Evolutionary conservation across 345 rosid genomes (phyloP).

Genomic region (Populus nigra): DNA sequence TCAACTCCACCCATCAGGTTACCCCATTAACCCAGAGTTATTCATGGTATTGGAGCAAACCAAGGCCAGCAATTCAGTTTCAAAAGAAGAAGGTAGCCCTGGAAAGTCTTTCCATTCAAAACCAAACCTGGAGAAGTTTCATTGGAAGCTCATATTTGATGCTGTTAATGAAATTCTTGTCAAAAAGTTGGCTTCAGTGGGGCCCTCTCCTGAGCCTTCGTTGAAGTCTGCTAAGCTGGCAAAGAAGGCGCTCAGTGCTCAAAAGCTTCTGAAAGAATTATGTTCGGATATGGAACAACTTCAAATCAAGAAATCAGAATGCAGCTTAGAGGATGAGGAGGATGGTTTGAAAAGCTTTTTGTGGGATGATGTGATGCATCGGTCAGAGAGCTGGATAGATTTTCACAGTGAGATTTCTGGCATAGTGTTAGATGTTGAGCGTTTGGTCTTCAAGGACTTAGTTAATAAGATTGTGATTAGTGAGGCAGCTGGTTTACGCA

Average conservation of each 20-base stretch:
- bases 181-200: slow-evolving; percentile 48
- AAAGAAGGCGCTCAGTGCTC: slow-evolving; percentile 60
- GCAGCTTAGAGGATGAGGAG: slow-evolving; percentile 50
- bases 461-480: slow-evolving; percentile 67
- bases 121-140: slow-evolving; percentile 50
- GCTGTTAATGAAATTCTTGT: slow-evolving; percentile 78
- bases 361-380: slow-evolving; percentile 60
- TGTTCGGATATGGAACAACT: slow-evolving; percentile 64
- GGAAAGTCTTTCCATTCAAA: slow-evolving; percentile 32
- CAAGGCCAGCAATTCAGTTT: slow-evolving; percentile 47
- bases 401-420: slow-evolving; percentile 53
- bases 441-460: slow-evolving; percentile 77
- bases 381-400: slow-evolving; percentile 66
- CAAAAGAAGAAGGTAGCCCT: slow-evolving; percentile 43
- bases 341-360: slow-evolving; percentile 53
- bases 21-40: slow-evolving; percentile 83
- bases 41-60: slow-evolving; percentile 92
- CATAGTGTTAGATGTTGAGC: slow-evolving; percentile 68
- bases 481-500: slow-evolving; percentile 37
- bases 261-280: slow-evolving; percentile 71
- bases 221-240: slow-evolving; percentile 46
- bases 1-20: slow-evolving; percentile 84
- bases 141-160: slow-evolving; percentile 80
- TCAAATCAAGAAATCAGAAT: slow-evolving; percentile 45
- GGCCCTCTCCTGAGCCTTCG: slow-evolving; percentile 50